Evolutionary conservation across 176 grass and related monocot genomes (phyloP).

Genomic region (Cenchrus americanus): DNA sequence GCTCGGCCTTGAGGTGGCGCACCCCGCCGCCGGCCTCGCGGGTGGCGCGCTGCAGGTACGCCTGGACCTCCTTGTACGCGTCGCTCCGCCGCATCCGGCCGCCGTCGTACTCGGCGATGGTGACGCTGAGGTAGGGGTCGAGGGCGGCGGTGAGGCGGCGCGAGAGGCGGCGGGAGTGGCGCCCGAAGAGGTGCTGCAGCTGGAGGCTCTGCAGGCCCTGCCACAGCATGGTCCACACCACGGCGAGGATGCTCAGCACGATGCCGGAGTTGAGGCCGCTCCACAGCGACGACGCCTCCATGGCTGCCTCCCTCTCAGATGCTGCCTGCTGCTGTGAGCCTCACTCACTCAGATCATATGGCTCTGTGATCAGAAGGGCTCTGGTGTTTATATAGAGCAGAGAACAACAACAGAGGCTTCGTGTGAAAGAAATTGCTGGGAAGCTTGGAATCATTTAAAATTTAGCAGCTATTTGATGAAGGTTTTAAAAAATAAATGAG

Average conservation of each 20-base stretch:
- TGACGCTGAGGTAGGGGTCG: conserved; percentile 40
- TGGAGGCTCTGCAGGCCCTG: conserved; percentile 28
- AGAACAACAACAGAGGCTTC: neutral
- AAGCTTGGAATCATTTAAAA: neutral
- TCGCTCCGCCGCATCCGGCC: conserved; percentile 36
- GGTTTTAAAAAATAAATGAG: neutral
- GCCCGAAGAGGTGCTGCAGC: conserved; percentile 1
- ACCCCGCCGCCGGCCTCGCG: neutral
- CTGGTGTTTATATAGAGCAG: neutral
- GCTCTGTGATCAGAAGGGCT: neutral
- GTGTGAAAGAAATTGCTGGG: neutral
- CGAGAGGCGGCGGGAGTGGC: neutral
- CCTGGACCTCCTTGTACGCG: conserved; percentile 32
- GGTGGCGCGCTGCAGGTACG: conserved; percentile 41
- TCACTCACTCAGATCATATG: no score
- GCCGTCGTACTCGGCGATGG: conserved; percentile 37
- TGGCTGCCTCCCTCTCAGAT: neutral
- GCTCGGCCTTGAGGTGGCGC: conserved; percentile 32
- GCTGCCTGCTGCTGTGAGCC: neutral
- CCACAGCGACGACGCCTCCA: conserved; percentile 11
- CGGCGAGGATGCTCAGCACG: conserved; percentile 21
- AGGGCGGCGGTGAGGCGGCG: neutral
- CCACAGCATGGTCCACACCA: neutral
- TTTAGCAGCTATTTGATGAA: neutral
- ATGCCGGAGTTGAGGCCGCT: conserved; percentile 16